These are phyloP conservation scores for Mrakia frigida DNA, from an alignment of 768 basidiomycete species.

Conservation along the genomic window DNA sequence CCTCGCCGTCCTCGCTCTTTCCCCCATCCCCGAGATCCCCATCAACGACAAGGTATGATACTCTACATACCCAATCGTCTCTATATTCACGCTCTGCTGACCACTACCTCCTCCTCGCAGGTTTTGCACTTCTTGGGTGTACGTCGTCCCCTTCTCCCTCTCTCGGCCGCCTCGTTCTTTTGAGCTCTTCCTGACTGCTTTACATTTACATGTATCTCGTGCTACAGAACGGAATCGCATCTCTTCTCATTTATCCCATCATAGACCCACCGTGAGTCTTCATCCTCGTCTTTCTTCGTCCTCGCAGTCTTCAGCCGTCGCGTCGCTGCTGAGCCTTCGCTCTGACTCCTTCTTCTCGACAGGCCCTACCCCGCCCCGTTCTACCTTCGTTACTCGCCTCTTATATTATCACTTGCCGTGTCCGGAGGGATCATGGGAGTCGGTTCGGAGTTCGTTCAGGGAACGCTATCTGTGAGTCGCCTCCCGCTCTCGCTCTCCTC, in stretches of 20 bases:
- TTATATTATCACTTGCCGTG: neutral
- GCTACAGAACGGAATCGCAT: neutral
- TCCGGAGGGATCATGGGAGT: neutral
- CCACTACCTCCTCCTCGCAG: neutral
- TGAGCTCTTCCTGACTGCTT: neutral
- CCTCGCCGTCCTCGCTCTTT: constrained; percentile 11
- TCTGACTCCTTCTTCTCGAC: too few relatives aligned
- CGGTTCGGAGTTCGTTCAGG: neutral
- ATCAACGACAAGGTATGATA: neutral
- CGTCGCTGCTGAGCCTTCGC: neutral
- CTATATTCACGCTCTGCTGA: neutral
- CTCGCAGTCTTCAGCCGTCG: too few relatives aligned
- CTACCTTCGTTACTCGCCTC: neutral
- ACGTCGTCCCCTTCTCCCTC: neutral
- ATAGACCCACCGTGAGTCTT: neutral
- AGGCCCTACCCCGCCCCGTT: neutral
- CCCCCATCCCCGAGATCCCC: neutral
- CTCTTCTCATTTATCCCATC: constrained; percentile 9
- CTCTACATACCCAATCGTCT: neutral
- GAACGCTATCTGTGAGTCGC: neutral
- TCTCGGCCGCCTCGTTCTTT: neutral
- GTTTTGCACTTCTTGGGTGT: neutral
- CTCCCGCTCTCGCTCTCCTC: too few relatives aligned
- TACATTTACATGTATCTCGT: too few relatives aligned
- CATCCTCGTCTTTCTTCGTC: neutral